These are phyloP conservation scores for Ceratobasidium sp. DNA, from an alignment of 1,284 basidiomycete species.

Conservation along the genomic window DNA sequence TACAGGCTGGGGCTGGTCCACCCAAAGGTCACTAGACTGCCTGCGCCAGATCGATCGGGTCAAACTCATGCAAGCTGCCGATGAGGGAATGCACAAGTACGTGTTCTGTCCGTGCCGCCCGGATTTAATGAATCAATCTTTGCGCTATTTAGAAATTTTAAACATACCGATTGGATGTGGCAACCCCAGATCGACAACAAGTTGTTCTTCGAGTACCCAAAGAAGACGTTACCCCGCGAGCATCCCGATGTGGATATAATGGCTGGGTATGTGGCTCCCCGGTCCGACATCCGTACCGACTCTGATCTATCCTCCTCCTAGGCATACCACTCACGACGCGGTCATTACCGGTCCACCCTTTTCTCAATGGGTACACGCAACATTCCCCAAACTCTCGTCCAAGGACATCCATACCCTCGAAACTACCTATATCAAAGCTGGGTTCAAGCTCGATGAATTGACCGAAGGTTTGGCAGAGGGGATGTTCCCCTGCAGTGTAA, in stretches of 20 bases:
- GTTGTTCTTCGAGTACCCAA: constrained; percentile 58
- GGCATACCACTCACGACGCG: constrained; percentile 22
- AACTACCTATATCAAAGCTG: constrained; percentile 7
- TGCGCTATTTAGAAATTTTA: background rate
- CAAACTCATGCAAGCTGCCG: constrained; percentile 60
- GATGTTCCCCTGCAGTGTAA: constrained; percentile 8
- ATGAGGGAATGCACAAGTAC: constrained; percentile 44
- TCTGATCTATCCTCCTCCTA: background rate
- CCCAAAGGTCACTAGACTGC: constrained; percentile 28
- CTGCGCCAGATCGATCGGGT: constrained; percentile 42
- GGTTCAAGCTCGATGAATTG: constrained; percentile 10
- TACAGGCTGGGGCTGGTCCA: constrained; percentile 9
- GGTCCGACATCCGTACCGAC: background rate
- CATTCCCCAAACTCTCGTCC: constrained; percentile 10
- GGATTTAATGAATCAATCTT: background rate
- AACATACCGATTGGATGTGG: constrained; percentile 44
- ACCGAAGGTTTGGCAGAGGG: constrained; percentile 2
- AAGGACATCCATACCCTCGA: background rate
- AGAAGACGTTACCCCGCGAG: constrained; percentile 50
- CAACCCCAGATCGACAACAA: constrained; percentile 58
- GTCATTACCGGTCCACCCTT: constrained; percentile 3
- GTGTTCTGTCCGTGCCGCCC: constrained; percentile 41
- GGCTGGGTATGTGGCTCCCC: constrained; percentile 56
- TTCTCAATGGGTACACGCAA: background rate
- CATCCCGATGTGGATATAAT: constrained; percentile 62